phyloP scores from a whole-genome alignment of 1,139 yeast genomes.

The Pichia sp. region DNA sequence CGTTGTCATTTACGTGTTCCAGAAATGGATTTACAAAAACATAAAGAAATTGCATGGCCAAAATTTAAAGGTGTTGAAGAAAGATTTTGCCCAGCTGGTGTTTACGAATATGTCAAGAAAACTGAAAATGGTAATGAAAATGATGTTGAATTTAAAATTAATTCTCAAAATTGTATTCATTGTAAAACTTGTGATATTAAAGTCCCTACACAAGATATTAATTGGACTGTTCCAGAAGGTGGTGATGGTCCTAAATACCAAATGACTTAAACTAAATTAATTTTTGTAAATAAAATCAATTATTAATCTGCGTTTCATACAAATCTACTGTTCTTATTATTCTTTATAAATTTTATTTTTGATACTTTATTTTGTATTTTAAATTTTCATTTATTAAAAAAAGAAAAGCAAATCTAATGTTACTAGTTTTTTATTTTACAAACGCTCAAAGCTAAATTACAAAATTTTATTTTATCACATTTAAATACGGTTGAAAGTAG shows the following conservation, averaged over 20 bases:
- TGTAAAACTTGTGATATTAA: conserved; percentile 98
- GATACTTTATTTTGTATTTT: too few species aligned
- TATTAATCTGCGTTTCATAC: background rate
- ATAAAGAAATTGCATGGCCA: conserved; percentile 64
- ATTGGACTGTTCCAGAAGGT: conserved; percentile 96
- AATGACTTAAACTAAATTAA: conserved; percentile 44
- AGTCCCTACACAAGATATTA: conserved; percentile 88
- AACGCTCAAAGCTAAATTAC: too few species aligned
- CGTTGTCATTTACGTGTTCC: conserved; percentile 81
- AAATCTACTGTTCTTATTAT: background rate
- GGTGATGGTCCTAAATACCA: conserved; percentile 97
- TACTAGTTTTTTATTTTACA: too few species aligned
- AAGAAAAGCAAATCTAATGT: too few species aligned
- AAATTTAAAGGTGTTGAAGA: conserved; percentile 80
- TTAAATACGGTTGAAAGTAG: background rate
- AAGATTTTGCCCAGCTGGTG: conserved; percentile 97
- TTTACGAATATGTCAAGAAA: conserved; percentile 76
- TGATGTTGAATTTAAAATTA: conserved; percentile 75
- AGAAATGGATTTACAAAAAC: conserved; percentile 60
- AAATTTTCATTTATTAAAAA: too few species aligned
- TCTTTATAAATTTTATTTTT: too few species aligned
- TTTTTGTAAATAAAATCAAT: background rate
- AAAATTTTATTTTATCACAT: too few species aligned
- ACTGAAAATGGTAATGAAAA: conserved; percentile 37
- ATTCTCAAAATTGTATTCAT: conserved; percentile 94